phyloP scores from a whole-genome alignment of 768 basidiomycete species.

The Boletus barrowsii region DNA sequence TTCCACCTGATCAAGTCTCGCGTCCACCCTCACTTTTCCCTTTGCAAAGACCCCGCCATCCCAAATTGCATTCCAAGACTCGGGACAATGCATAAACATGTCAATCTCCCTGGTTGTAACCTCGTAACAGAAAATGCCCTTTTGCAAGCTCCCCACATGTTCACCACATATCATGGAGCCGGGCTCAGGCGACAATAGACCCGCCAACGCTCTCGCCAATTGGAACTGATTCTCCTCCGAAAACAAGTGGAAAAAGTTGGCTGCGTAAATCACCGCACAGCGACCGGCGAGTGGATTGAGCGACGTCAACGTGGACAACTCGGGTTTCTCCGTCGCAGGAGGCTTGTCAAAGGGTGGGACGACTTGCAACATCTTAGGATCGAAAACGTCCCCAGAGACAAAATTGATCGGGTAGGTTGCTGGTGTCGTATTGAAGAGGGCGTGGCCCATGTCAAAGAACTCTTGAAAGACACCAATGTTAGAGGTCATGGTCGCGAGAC shows the following conservation, averaged over 20 bases:
- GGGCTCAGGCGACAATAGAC: conserved; percentile 26
- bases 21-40: conserved; percentile 9
- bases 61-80: conserved; percentile 39
- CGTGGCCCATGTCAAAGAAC: conserved; percentile 58
- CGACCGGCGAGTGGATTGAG: conserved; percentile 48
- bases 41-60: conserved; percentile 33
- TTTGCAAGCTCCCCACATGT: conserved; percentile 17
- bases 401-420: conserved; percentile 51
- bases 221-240: conserved; percentile 26
- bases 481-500: not conserved
- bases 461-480: conserved; percentile 28
- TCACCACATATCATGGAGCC: conserved; percentile 34
- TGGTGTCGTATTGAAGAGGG: conserved; percentile 55
- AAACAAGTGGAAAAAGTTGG: conserved; percentile 45
- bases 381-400: conserved; percentile 53
- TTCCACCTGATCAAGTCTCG: not conserved
- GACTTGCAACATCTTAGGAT: conserved; percentile 40
- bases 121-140: not conserved
- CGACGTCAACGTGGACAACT: conserved; percentile 36
- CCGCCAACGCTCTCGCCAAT: conserved; percentile 28
- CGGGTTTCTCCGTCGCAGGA: conserved; percentile 23
- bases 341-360: conserved; percentile 28
- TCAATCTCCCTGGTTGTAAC: not conserved
- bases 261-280: conserved; percentile 48
- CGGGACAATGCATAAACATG: conserved; percentile 32